Conservation (phyloP, 768 basidiomycete species). For the Roridomyces roridus region DNA sequence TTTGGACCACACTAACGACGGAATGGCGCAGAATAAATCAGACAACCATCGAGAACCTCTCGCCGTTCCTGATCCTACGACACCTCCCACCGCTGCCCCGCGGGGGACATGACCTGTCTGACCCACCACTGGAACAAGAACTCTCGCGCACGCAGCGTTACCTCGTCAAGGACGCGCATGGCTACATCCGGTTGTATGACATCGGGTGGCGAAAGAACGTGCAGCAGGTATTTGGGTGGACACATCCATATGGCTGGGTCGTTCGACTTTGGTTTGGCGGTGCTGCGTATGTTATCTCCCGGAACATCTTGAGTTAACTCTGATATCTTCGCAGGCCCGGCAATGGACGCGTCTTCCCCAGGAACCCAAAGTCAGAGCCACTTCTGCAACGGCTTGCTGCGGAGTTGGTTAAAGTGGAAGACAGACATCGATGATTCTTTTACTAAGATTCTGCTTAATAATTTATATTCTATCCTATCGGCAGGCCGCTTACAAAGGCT, state of each 20-base stretch:
- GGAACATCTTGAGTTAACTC: background rate
- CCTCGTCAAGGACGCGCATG: conserved; percentile 69
- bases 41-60: conserved; percentile 81
- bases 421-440: conserved; percentile 42
- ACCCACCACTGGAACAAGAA: conserved; percentile 77
- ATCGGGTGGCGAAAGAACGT: conserved; percentile 78
- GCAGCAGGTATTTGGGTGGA: conserved; percentile 71
- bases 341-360: conserved; percentile 71
- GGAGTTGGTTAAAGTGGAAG: conserved; percentile 66
- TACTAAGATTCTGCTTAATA: background rate
- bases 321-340: conserved; percentile 51
- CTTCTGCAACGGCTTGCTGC: conserved; percentile 69
- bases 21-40: conserved; percentile 71
- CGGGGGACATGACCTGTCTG: conserved; percentile 58
- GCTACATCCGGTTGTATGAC: conserved; percentile 68
- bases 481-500: too few relatives aligned
- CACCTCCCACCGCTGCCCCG: conserved; percentile 68
- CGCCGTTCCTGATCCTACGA: conserved; percentile 76
- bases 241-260: conserved; percentile 55
- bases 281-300: conserved; percentile 54
- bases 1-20: background rate
- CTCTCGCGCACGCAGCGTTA: conserved; percentile 68
- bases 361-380: conserved; percentile 70
- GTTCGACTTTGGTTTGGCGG: conserved; percentile 66
- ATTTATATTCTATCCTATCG: too few relatives aligned